These are phyloP conservation scores for Pichia membranifaciens DNA, from an alignment of 805 yeast genomes.

Conservation along the genomic window DNA sequence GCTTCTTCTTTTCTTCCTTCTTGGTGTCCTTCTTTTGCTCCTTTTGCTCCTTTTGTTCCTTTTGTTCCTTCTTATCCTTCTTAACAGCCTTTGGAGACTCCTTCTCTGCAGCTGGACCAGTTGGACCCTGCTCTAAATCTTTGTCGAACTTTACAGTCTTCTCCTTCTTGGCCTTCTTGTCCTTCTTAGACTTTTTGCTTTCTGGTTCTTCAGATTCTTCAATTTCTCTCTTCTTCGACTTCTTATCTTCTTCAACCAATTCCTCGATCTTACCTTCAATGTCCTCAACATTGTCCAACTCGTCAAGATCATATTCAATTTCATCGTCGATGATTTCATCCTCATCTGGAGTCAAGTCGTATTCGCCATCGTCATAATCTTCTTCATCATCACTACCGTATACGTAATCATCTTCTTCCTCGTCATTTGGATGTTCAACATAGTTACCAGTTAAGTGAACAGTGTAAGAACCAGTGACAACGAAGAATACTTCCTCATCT, in stretches of 20 bases:
- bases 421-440: constrained; percentile 91
- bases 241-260: constrained; percentile 40
- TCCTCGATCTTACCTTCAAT: constrained; percentile 69
- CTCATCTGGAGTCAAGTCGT: constrained; percentile 71
- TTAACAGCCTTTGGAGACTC: constrained; percentile 17
- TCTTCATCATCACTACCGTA: constrained; percentile 43
- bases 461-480: constrained; percentile 93
- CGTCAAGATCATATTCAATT: constrained; percentile 60
- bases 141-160: constrained; percentile 86
- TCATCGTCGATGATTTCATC: constrained; percentile 55
- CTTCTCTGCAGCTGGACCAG: constrained; percentile 29
- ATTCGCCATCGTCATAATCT: constrained; percentile 49
- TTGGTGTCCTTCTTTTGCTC: constrained; percentile 14
- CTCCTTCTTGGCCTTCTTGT: constrained; percentile 36
- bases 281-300: constrained; percentile 64
- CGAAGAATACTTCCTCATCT: constrained; percentile 89
- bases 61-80: constrained; percentile 25
- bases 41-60: constrained; percentile 22
- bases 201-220: constrained; percentile 26
- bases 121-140: constrained; percentile 92
- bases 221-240: constrained; percentile 24
- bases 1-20: constrained; percentile 40
- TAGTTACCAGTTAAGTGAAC: constrained; percentile 92
- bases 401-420: constrained; percentile 47
- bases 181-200: constrained; percentile 31